A percentile compares a stretch with the other conserved stretches of the same genome.
Evolutionary conservation across 2,329 filamentous ascomycete genomes (phyloP).

Genomic region (Coleophoma crateriformis): DNA sequence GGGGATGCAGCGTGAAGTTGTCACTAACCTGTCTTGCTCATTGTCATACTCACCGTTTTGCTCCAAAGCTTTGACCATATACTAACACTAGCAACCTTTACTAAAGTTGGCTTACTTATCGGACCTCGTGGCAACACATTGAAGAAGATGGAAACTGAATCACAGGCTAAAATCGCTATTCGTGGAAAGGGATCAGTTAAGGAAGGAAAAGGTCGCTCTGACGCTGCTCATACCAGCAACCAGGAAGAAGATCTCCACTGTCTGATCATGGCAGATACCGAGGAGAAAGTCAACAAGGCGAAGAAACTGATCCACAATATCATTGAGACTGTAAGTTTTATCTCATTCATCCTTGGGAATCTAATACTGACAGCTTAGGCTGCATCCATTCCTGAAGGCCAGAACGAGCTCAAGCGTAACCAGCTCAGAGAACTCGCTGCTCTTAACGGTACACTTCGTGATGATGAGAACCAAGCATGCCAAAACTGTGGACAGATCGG

Average conservation of each 20-base stretch:
- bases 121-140: constrained; percentile 99
- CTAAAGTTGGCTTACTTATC: constrained; percentile 99
- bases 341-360: neutral
- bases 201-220: constrained; percentile 97
- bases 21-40: constrained; percentile 29
- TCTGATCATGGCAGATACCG: constrained; percentile 98
- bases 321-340: constrained; percentile 81
- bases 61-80: constrained; percentile 29
- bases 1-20: constrained; percentile 23
- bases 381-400: constrained; percentile 95
- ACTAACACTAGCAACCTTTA: constrained; percentile 91
- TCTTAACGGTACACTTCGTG: constrained; percentile 96
- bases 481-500: constrained; percentile 99
- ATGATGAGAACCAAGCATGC: constrained; percentile 98
- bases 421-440: constrained; percentile 96
- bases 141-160: constrained; percentile 99
- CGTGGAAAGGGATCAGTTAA: constrained; percentile 99
- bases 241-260: constrained; percentile 99
- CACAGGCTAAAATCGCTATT: constrained; percentile 96
- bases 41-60: constrained; percentile 16
- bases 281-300: constrained; percentile 99
- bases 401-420: constrained; percentile 98
- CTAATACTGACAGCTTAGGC: constrained; percentile 53
- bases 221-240: constrained; percentile 98
- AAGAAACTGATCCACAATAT: constrained; percentile 98